These are phyloP conservation scores for Globisporangium spinosum DNA, from an alignment of 352 stramenopile genomes.

Conservation along the genomic window DNA sequence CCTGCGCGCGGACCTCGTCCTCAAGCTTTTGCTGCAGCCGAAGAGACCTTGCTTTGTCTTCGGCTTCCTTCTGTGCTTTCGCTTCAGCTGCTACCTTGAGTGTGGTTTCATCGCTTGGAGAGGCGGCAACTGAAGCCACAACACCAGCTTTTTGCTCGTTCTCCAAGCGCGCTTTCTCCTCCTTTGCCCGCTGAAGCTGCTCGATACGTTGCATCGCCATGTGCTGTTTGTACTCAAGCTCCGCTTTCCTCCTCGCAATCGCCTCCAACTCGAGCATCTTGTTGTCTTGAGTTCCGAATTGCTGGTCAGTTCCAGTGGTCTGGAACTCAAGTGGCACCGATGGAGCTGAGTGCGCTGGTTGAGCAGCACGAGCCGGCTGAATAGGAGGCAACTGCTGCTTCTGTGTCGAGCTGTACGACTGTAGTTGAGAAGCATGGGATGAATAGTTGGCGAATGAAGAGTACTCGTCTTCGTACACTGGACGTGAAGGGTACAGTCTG, in stretches of 20 bases:
- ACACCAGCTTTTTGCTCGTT: constrained; percentile 25
- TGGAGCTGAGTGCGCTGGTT: constrained; percentile 8
- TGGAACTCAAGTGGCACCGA: not conserved
- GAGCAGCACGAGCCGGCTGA: constrained; percentile 3
- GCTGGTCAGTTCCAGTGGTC: not conserved
- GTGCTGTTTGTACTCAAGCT: constrained; percentile 59
- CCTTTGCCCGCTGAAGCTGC: constrained; percentile 42
- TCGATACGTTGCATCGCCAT: constrained; percentile 48
- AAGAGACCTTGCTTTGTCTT: constrained; percentile 31
- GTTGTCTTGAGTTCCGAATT: constrained; percentile 13
- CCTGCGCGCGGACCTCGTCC: constrained; percentile 8
- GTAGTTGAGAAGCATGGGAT: constrained; percentile 9
- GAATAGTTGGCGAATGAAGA: constrained; percentile 67
- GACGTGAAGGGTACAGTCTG: constrained; percentile 57
- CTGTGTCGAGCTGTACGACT: not conserved
- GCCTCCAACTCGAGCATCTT: constrained; percentile 44
- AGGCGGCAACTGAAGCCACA: constrained; percentile 9
- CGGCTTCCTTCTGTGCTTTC: constrained; percentile 21
- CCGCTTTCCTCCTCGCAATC: constrained; percentile 51
- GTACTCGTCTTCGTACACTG: constrained; percentile 62
- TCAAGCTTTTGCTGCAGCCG: constrained; percentile 17
- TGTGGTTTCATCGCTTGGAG: constrained; percentile 1
- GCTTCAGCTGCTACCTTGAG: constrained; percentile 24
- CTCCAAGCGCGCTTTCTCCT: constrained; percentile 40
- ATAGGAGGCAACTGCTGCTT: not conserved